A percentile compares a stretch with the other conserved stretches of the same genome.
These are phyloP conservation scores for Pisolithus sp. DNA, from an alignment of 768 basidiomycete genomes.

Conservation along the genomic window DNA sequence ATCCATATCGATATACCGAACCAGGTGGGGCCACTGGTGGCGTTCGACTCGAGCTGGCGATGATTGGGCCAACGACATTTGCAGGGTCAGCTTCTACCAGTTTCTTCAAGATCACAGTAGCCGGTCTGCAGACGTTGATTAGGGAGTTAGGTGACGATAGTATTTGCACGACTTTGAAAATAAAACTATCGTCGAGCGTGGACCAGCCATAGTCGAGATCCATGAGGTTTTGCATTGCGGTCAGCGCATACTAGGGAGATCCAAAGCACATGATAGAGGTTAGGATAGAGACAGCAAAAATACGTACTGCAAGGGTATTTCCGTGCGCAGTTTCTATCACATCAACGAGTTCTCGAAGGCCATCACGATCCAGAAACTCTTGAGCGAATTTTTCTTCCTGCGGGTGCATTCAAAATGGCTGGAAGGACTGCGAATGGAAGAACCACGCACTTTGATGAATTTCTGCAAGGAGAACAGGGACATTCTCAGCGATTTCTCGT, in stretches of 20 bases:
- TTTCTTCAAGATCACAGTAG: slow-evolving; percentile 83
- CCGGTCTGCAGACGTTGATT: slow-evolving; percentile 89
- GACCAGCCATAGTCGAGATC: slow-evolving; percentile 82
- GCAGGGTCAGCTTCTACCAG: slow-evolving; percentile 82
- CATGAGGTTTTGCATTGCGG: slow-evolving; percentile 84
- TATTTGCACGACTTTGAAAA: slow-evolving; percentile 71
- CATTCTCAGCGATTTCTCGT: slow-evolving; percentile 55
- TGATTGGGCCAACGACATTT: slow-evolving; percentile 51
- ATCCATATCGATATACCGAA: slow-evolving; percentile 82
- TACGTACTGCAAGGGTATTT: slow-evolving; percentile 76
- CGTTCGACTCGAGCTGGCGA: slow-evolving; percentile 54
- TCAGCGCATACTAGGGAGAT: slow-evolving; percentile 63
- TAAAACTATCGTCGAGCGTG: slow-evolving; percentile 63
- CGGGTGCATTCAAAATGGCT: background rate
- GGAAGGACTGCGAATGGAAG: background rate
- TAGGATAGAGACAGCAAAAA: background rate
- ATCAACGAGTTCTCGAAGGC: slow-evolving; percentile 62
- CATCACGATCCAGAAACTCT: slow-evolving; percentile 70
- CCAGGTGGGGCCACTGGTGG: slow-evolving; percentile 50
- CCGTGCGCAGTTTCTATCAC: slow-evolving; percentile 64
- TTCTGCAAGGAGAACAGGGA: slow-evolving; percentile 76
- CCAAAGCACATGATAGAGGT: background rate
- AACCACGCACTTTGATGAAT: slow-evolving; percentile 56
- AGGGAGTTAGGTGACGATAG: slow-evolving; percentile 67
- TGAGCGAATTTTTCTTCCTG: slow-evolving; percentile 81